Evolutionary conservation across 2,329 filamentous ascomycete species (phyloP).

Genomic region (Leptoxyphium fumago): DNA sequence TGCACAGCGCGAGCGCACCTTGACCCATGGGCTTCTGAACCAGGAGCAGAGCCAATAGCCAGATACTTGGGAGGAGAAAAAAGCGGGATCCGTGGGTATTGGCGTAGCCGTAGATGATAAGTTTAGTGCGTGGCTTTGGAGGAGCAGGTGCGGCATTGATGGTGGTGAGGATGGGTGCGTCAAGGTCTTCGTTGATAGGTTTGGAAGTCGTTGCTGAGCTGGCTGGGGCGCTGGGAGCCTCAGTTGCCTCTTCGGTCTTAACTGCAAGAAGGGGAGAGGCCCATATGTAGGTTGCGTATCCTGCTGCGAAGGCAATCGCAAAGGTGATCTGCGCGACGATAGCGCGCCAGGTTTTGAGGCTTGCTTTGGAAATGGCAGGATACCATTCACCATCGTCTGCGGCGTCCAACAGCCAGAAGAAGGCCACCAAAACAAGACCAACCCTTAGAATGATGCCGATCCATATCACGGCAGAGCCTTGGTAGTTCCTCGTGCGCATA

Average conservation of each 20-base stretch:
- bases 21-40: conserved; percentile 91
- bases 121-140: conserved; percentile 12
- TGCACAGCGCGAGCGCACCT: conserved; percentile 64
- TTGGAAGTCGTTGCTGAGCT: conserved; percentile 10
- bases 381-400: conserved; percentile 80
- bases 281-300: conserved; percentile 73
- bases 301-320: conserved; percentile 66
- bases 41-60: conserved; percentile 61
- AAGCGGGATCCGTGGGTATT: conserved; percentile 90
- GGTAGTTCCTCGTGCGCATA: conserved; percentile 67
- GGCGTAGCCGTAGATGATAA: conserved; percentile 70
- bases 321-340: conserved; percentile 69
- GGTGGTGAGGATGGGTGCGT: conserved; percentile 23
- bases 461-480: conserved; percentile 74
- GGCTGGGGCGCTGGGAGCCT: conserved; percentile 6
- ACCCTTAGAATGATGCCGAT: conserved; percentile 65
- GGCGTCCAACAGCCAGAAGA: conserved; percentile 81
- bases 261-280: conserved; percentile 74
- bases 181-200: conserved; percentile 16
- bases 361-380: conserved; percentile 39
- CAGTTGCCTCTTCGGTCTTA: conserved; percentile 9
- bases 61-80: conserved; percentile 66
- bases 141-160: conserved; percentile 16
- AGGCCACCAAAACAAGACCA: conserved; percentile 58
- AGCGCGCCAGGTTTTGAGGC: conserved; percentile 59